These are phyloP conservation scores for Kodamaea neixiangensis DNA, from an alignment of 805 yeast genomes.

Conservation along the genomic window DNA sequence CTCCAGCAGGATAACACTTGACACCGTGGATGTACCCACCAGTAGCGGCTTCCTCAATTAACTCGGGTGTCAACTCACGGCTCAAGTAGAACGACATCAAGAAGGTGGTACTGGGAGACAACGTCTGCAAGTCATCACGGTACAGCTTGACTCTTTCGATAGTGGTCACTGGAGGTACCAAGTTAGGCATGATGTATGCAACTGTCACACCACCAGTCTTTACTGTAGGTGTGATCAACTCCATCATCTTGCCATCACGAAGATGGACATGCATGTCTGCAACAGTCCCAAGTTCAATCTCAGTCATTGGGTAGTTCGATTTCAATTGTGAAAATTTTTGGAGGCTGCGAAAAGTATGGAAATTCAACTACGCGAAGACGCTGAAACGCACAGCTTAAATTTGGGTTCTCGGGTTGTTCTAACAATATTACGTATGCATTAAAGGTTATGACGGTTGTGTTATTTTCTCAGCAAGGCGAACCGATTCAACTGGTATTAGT, in stretches of 20 bases:
- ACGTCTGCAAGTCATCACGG: constrained; percentile 57
- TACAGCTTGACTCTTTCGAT: constrained; percentile 71
- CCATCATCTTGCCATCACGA: constrained; percentile 93
- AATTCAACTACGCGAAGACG: no score
- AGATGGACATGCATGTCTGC: constrained; percentile 97
- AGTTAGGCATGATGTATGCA: constrained; percentile 95
- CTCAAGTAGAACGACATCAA: constrained; percentile 88
- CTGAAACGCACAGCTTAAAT: no score
- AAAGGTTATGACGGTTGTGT: no score
- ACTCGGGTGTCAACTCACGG: constrained; percentile 79
- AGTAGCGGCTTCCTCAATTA: constrained; percentile 76
- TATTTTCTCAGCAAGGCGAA: no score
- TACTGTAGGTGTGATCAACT: constrained; percentile 85
- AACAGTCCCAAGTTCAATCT: constrained; percentile 63
- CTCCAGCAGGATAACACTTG: constrained; percentile 98
- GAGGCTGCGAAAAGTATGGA: background rate
- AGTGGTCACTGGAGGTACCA: constrained; percentile 88
- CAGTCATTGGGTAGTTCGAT: constrained; percentile 11
- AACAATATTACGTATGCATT: no score
- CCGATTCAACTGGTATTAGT: no score
- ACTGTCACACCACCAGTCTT: constrained; percentile 88
- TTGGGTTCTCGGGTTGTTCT: no score
- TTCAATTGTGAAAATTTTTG: background rate
- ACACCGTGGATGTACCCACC: constrained; percentile 76
- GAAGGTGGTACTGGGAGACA: constrained; percentile 83